These are phyloP conservation scores for Pseudogymnoascus sp. DNA, from an alignment of 2,329 filamentous ascomycete genomes.

Conservation along the genomic window DNA sequence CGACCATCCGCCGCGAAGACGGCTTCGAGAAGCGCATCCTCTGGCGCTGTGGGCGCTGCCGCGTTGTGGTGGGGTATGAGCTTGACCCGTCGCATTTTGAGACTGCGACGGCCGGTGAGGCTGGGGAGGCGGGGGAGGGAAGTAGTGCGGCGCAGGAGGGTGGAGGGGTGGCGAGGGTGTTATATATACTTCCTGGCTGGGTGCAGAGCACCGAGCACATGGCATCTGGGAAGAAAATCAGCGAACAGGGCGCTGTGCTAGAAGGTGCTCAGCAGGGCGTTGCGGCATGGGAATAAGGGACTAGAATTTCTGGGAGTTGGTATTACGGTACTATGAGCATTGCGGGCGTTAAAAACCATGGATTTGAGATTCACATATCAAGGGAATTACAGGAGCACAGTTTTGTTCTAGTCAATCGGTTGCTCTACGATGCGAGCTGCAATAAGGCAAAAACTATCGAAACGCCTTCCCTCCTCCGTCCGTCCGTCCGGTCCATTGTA, in stretches of 20 bases:
- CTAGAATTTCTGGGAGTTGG: neutral
- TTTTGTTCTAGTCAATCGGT: neutral
- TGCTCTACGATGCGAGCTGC: constrained; percentile 1
- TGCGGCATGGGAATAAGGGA: constrained; percentile 28
- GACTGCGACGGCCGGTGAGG: constrained; percentile 23
- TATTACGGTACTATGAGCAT: neutral
- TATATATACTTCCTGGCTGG: constrained; percentile 54
- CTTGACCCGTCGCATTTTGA: constrained; percentile 41
- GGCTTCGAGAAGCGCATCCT: constrained; percentile 60
- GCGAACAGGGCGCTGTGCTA: constrained; percentile 26
- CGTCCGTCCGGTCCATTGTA: constrained; percentile 4
- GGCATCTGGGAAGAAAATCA: constrained; percentile 29
- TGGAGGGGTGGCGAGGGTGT: constrained; percentile 30
- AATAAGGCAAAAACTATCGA: constrained; percentile 9
- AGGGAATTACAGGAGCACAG: neutral
- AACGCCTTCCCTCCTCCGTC: constrained; percentile 3
- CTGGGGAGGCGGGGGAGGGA: constrained; percentile 11
- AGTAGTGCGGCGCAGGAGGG: constrained; percentile 21
- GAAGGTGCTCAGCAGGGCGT: constrained; percentile 18
- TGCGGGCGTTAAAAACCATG: neutral
- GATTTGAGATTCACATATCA: neutral
- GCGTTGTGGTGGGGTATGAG: constrained; percentile 52
- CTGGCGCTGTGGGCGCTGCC: constrained; percentile 52
- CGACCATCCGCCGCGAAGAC: constrained; percentile 46
- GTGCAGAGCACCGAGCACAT: constrained; percentile 50